phyloP scores from a whole-genome alignment of 108 stramenopile species.

The Seminavis robusta region DNA sequence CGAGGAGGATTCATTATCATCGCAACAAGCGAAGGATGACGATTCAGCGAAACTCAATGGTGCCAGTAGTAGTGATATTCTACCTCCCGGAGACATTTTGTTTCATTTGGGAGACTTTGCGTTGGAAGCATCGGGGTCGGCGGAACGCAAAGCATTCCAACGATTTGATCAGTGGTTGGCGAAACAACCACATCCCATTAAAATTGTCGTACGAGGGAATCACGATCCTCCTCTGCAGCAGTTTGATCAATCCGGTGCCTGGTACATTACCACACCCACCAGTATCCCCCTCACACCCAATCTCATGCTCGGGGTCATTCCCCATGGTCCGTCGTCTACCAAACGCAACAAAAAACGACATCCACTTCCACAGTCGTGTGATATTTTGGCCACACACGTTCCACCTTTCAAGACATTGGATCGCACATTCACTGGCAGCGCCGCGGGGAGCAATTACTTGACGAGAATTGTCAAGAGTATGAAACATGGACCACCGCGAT shows the following conservation, averaged over 20 bases:
- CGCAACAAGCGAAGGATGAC: no score
- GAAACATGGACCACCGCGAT: constrained; percentile 32
- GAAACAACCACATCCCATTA: constrained; percentile 53
- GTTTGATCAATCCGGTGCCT: no score
- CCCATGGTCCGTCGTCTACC: background rate
- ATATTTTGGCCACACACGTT: constrained; percentile 61
- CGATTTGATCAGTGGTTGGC: constrained; percentile 60
- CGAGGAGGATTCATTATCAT: no score
- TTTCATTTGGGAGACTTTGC: constrained; percentile 79
- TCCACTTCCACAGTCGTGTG: constrained; percentile 31
- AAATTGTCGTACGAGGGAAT: constrained; percentile 77
- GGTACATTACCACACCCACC: constrained; percentile 36
- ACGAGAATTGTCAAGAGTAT: no score
- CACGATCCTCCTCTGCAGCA: constrained; percentile 54
- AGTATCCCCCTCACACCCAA: constrained; percentile 36
- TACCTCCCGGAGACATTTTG: constrained; percentile 64
- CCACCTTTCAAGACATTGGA: constrained; percentile 65
- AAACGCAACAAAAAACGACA: background rate
- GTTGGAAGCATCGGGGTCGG: constrained; percentile 21
- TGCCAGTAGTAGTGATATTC: no score
- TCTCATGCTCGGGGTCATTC: constrained; percentile 32
- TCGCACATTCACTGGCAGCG: constrained; percentile 43
- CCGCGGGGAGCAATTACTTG: constrained; percentile 48
- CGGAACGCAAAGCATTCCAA: no score
- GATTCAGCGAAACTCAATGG: no score